Percentiles rank a stretch among this genome's conserved stretches.
Conservation (phyloP, 148 eudicot genomes). For the Suaeda aralocaspica region DNA sequence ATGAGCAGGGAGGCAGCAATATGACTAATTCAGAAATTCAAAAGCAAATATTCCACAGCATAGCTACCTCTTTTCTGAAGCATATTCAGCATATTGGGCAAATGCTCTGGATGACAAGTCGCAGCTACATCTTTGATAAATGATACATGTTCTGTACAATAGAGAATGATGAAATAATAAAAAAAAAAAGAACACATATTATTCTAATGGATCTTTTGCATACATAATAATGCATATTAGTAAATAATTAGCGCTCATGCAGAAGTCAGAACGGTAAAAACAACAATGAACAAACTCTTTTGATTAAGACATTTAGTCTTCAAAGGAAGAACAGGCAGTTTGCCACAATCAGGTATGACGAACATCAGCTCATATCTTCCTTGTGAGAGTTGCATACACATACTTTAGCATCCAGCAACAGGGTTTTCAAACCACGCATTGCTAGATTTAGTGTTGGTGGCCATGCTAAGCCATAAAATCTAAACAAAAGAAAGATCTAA, state of each 20-base stretch:
- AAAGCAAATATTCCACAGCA: constrained; percentile 10
- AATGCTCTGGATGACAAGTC: constrained; percentile 63
- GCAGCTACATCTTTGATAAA: constrained; percentile 85
- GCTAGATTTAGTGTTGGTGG: not conserved
- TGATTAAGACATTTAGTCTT: not conserved
- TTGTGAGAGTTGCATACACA: not conserved
- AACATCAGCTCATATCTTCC: not conserved
- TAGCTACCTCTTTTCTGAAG: constrained; percentile 76
- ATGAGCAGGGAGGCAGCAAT: not conserved
- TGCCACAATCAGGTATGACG: not conserved
- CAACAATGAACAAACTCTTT: not conserved
- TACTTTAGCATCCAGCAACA: not conserved
- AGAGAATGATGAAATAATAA: not conserved
- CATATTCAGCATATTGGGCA: constrained; percentile 69
- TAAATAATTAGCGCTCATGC: not conserved
- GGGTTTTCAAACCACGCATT: not conserved
- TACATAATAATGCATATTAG: not conserved
- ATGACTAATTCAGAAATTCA: not conserved
- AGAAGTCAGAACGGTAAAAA: not conserved
- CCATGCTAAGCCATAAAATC: not conserved
- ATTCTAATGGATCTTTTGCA: not conserved
- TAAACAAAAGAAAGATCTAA: not conserved
- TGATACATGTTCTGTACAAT: constrained; percentile 62
- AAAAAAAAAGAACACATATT: not conserved
- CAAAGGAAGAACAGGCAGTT: not conserved